These are phyloP conservation scores for Exophiala sp. DNA, from an alignment of 2,329 filamentous ascomycete species.

Conservation along the genomic window DNA sequence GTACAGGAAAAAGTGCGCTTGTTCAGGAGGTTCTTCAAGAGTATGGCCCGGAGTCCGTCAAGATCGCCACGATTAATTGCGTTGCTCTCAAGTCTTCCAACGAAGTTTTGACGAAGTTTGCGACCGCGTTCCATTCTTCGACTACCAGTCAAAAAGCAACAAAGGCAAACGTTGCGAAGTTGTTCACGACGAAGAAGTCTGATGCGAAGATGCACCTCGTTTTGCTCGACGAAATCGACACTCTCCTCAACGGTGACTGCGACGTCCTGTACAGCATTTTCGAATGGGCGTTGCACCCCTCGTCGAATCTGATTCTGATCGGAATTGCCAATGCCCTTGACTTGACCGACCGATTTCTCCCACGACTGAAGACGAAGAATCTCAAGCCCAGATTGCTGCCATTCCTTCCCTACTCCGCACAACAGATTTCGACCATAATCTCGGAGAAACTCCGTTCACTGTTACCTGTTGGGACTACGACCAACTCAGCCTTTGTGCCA, in stretches of 20 bases:
- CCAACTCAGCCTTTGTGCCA: slow-evolving; percentile 59
- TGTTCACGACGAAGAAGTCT: slow-evolving; percentile 60
- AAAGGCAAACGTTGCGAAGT: slow-evolving; percentile 59
- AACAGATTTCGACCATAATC: slow-evolving; percentile 82
- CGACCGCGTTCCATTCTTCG: slow-evolving; percentile 62
- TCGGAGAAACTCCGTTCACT: slow-evolving; percentile 73
- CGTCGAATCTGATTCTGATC: slow-evolving; percentile 73
- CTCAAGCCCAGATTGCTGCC: slow-evolving; percentile 83
- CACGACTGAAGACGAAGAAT: slow-evolving; percentile 85
- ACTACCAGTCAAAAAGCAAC: slow-evolving; percentile 62
- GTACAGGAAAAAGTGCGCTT: slow-evolving; percentile 94
- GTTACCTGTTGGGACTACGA: slow-evolving; percentile 50
- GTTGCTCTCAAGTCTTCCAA: slow-evolving; percentile 89
- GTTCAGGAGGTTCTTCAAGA: slow-evolving; percentile 69
- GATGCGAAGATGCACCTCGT: slow-evolving; percentile 64
- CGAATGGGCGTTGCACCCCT: slow-evolving; percentile 82
- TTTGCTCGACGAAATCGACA: slow-evolving; percentile 89
- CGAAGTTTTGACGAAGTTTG: slow-evolving; percentile 74
- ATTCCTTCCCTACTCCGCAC: slow-evolving; percentile 84
- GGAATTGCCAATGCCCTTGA: slow-evolving; percentile 96
- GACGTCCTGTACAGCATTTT: slow-evolving; percentile 91
- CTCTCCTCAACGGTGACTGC: slow-evolving; percentile 79
- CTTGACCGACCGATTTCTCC: slow-evolving; percentile 88
- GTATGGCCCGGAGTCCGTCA: slow-evolving; percentile 50
- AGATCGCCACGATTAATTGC: slow-evolving; percentile 82